These are phyloP conservation scores for Trichosanthes cucumerina DNA, from an alignment of 306 rosid genomes.

Conservation along the genomic window DNA sequence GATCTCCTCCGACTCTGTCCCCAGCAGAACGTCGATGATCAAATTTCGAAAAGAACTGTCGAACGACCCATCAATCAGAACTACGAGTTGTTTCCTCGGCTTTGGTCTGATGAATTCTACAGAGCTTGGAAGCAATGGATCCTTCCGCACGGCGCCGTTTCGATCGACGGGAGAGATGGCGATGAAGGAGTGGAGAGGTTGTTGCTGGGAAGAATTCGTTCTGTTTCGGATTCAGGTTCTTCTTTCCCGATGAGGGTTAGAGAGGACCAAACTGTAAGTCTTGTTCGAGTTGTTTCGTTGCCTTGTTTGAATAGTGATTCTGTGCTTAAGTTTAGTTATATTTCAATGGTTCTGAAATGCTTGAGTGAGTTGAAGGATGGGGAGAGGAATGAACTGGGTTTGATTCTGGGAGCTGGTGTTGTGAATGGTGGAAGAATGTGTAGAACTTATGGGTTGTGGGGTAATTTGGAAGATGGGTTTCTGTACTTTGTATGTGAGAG, in stretches of 20 bases:
- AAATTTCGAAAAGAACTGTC: neutral
- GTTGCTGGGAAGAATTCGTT: conserved; percentile 21
- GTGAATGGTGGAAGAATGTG: conserved; percentile 30
- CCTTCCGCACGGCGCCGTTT: conserved; percentile 45
- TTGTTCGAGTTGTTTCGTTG: conserved; percentile 35
- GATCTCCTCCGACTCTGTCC: conserved; percentile 65
- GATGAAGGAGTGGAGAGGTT: conserved; percentile 1
- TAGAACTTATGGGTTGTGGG: conserved; percentile 69
- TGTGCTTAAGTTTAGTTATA: conserved; percentile 37
- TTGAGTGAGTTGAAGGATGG: conserved; percentile 52
- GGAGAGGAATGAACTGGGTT: conserved; percentile 42
- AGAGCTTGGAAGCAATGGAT: conserved; percentile 57
- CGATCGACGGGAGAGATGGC: conserved; percentile 3
- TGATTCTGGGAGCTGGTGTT: conserved; percentile 45
- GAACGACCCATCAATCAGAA: neutral
- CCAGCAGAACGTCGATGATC: conserved; percentile 17
- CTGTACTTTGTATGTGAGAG: conserved; percentile 56
- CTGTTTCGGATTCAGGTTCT: conserved; percentile 7
- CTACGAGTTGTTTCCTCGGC: conserved; percentile 18
- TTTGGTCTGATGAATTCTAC: conserved; percentile 69
- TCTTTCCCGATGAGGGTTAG: conserved; percentile 24
- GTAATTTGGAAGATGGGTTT: conserved; percentile 46
- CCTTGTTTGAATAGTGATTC: conserved; percentile 11
- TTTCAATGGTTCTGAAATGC: conserved; percentile 44
- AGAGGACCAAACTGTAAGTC: conserved; percentile 32